Evolutionary conservation across 345 rosid genomes (phyloP), one percentile per base, ranked within the genome.

Genomic region (Iberis pinnata): DNA sequence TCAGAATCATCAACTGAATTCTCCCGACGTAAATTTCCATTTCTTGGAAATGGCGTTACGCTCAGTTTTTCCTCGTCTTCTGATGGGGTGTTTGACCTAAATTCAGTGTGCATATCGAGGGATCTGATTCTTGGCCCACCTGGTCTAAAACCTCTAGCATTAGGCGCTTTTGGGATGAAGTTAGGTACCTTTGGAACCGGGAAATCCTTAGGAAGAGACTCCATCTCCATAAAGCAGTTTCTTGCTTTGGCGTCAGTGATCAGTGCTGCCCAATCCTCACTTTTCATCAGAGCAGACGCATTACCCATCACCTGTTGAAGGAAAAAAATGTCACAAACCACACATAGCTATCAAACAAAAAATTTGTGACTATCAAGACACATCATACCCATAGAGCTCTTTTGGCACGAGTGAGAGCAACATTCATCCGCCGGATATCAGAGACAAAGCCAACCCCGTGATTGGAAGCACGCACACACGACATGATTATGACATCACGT

Each of bases 401-500:
- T 77, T 76, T 81, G 12, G 97, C 97, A 63, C 98, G 98, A 43
- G 98, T 92, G 58, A 92, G 87, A 64, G 98, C 98, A 70, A 92
- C 98, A 73, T 92, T 92, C 98, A 92, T 92, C 33, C 98, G 75
- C 4, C 98, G 93, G 53, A 92, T 81, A 71, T 92, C 98, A 42
- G 95, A 70, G 67, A 92, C 98, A 71, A 92, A 92, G 36, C 97
- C 98, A 71, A 92, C 97, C 61, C 98, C 95, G 26, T 83, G 95
- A 66, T 39, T 72, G 11, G 98, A 92, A 59, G 98, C 98, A 63
- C 98, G 95, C 22, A 92, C 98, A 73, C 98, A 92, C 9, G 98
- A 92, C 98, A 92, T 92, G 60, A 92, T 92, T 61, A 92, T 88
- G 39, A 88, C 94, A 73, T 92, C 98, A 49, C 98, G 98, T 52